Evolutionary conservation across 768 basidiomycete species (phyloP).

Genomic region (Boletus sp.): DNA sequence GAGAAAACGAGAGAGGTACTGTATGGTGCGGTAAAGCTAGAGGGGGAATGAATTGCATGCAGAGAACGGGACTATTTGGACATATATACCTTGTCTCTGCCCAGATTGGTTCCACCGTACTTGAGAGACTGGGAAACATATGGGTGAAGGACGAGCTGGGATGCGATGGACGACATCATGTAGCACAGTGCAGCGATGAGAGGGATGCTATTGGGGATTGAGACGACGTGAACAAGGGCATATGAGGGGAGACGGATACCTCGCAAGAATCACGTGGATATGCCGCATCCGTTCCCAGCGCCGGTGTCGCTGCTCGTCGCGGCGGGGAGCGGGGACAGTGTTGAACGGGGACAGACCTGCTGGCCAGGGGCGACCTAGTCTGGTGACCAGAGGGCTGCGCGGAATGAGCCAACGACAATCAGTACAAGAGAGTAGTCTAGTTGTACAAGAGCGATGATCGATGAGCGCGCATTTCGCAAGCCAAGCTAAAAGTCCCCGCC

Average conservation of each 20-base stretch:
- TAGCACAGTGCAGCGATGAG: slow-evolving; percentile 9
- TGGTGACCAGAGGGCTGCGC: too few species aligned
- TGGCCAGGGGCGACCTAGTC: not conserved
- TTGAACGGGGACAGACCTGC: not conserved
- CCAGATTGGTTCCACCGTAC: slow-evolving; percentile 75
- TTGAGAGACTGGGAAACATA: slow-evolving; percentile 70
- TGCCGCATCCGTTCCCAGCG: slow-evolving; percentile 2
- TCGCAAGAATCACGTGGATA: slow-evolving; percentile 29
- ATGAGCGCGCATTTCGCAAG: too few species aligned
- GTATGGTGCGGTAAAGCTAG: slow-evolving; percentile 84
- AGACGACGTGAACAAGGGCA: not conserved
- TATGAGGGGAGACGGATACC: not conserved
- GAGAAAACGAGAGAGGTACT: slow-evolving; percentile 87
- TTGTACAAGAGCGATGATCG: too few species aligned
- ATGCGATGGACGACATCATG: slow-evolving; percentile 43
- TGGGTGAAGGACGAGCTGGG: slow-evolving; percentile 85
- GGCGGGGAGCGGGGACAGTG: not conserved
- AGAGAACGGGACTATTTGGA: not conserved
- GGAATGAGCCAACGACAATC: not conserved
- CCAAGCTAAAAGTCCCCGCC: too few species aligned
- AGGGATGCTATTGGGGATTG: slow-evolving; percentile 1
- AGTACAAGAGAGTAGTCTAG: too few species aligned
- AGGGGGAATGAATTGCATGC: not conserved
- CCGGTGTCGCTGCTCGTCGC: not conserved
- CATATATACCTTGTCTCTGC: slow-evolving; percentile 80